These are phyloP conservation scores for Geranium incanum DNA, from an alignment of 441 rosid genomes.

Conservation along the genomic window DNA sequence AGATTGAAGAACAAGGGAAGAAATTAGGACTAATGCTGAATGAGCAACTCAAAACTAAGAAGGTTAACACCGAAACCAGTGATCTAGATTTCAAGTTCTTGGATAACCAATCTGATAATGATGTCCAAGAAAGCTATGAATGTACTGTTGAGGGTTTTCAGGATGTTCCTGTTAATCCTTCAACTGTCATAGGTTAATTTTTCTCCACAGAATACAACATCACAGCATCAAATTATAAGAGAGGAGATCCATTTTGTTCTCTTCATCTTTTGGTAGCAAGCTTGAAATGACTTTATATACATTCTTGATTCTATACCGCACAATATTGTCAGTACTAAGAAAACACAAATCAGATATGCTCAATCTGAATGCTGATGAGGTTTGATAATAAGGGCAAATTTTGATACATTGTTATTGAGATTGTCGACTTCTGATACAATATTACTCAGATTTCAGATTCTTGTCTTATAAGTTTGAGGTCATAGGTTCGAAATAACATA, in stretches of 20 bases:
- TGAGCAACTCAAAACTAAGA: constrained; percentile 13
- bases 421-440: too few relatives aligned
- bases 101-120: background rate
- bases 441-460: too few relatives aligned
- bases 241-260: background rate
- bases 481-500: background rate
- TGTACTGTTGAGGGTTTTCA: background rate
- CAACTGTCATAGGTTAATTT: background rate
- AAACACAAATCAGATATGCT: background rate
- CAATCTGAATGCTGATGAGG: background rate
- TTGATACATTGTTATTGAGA: too few relatives aligned
- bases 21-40: constrained; percentile 29
- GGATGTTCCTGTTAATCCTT: background rate
- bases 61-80: constrained; percentile 2
- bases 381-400: background rate
- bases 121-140: background rate
- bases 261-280: background rate
- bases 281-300: background rate
- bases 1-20: constrained; percentile 34
- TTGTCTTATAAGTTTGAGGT: too few relatives aligned
- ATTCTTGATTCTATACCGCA: background rate
- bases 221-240: background rate
- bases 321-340: background rate
- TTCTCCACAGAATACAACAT: background rate
- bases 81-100: background rate